Evolutionary conservation across 148 eudicot species (phyloP).

Genomic region (Tetragonia tetragonoides): DNA sequence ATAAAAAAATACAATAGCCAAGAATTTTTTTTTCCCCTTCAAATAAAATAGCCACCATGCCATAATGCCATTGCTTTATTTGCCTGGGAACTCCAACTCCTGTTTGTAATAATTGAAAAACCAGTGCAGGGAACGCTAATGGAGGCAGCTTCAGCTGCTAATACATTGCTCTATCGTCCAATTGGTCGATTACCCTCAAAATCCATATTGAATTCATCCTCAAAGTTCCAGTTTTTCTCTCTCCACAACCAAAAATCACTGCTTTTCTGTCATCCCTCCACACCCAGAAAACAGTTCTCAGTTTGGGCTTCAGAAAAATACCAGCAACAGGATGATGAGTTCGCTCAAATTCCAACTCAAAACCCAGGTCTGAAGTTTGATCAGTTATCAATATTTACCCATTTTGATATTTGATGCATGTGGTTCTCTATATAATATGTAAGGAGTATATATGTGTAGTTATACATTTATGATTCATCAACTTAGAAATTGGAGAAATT

Average conservation of each 20-base stretch:
- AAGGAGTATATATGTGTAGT: neutral
- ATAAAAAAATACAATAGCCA: no score
- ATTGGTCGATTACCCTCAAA: neutral
- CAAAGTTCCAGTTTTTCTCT: constrained; percentile 4
- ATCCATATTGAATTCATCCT: neutral
- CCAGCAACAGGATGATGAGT: neutral
- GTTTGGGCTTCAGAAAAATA: constrained; percentile 12
- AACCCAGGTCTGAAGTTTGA: constrained; percentile 19
- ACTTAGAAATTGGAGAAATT: neutral
- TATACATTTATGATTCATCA: no score
- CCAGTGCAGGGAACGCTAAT: constrained; percentile 9
- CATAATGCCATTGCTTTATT: no score
- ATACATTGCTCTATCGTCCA: neutral
- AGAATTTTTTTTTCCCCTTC: no score
- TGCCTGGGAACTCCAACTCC: no score
- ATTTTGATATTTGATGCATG: constrained; percentile 1
- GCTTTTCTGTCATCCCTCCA: neutral
- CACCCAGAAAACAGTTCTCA: constrained; percentile 16
- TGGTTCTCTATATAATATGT: neutral
- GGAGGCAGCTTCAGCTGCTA: constrained; percentile 11
- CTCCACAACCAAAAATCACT: constrained; percentile 1
- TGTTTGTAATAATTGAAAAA: neutral
- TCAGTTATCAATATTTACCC: neutral
- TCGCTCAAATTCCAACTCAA: neutral
- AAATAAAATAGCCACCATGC: no score